Base-by-base conservation (phyloP, 768 basidiomycete genomes). In the Lenzites betulinus region DNA sequence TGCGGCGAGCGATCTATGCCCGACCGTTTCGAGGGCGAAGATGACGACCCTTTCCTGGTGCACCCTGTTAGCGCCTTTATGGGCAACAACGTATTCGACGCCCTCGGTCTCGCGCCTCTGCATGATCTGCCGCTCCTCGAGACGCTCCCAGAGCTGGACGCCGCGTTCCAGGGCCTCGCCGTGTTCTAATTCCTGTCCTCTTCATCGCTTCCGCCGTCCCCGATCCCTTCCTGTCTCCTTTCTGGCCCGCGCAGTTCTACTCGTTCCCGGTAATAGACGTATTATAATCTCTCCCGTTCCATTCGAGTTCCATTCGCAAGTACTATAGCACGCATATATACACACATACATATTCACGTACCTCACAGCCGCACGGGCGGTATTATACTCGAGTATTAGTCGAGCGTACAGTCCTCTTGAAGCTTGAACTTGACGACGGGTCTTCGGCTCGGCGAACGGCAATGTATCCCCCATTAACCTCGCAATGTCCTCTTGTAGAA, bases 71-170 rank as follows among this genome's bases (percentile, higher is more conserved):
- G 6, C 16, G 26, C 2, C 26, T 25, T n/a, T n/a, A n/a, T n/a
- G 47, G 11, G 15, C 1, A 13, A 30, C 42, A 18, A 16, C 44
- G 42, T 13, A 22, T 30, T 20, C 39, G 36, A 26, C 30, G 6
- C 30, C 30, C 30, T 33, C 41, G 53, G 39, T n/a, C 54, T 61
- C 28, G 25, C 54, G 1, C 60, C 60, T 7, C 48, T 61, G 3
- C 18, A 23, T 20, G 60, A 30, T 8, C 41, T 61, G 11, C 33
- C 23, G 7, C 12, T 53, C 23, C 49, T 61, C 0, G 48, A 50
- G 30, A 25, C 44, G 6, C 23, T 46, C 38, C 53, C 60, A 4
- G 60, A 55, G 35, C 48, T 61, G 4, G 60, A 61, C 42, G 47
- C 36, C 7, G 44, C 44, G 22, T 51, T 61, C 38, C 53, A 51